These are phyloP conservation scores for Balansia obtecta DNA, from an alignment of 2,329 filamentous ascomycete species.

Conservation along the genomic window DNA sequence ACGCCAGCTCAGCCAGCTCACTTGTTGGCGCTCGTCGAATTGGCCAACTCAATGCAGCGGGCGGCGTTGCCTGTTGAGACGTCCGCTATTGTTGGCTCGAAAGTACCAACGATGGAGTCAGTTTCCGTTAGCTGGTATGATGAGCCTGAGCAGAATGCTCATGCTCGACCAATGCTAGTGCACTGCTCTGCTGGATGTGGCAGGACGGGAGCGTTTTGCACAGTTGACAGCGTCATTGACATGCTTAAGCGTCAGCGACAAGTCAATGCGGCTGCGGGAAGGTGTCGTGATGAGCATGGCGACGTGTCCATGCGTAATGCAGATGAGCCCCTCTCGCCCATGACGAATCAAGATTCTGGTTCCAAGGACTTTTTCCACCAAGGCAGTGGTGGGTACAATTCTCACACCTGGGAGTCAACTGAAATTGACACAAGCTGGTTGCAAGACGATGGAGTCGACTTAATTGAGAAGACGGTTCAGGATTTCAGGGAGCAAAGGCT, in stretches of 20 bases:
- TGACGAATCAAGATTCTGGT: constrained; percentile 12
- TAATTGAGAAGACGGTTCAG: constrained; percentile 78
- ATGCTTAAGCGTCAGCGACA: constrained; percentile 81
- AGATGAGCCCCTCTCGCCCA: constrained; percentile 18
- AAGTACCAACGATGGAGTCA: constrained; percentile 15
- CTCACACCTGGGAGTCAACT: constrained; percentile 3
- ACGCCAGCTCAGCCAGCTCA: constrained; percentile 81
- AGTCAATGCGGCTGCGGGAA: constrained; percentile 15
- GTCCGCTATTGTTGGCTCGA: constrained; percentile 21
- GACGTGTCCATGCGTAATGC: constrained; percentile 32
- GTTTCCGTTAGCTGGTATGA: constrained; percentile 35
- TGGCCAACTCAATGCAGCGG: constrained; percentile 64
- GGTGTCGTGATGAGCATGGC: constrained; percentile 23
- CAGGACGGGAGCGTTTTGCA: constrained; percentile 91
- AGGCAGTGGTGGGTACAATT: constrained; percentile 7
- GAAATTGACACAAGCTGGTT: constrained; percentile 49
- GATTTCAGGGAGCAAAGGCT: constrained; percentile 80
- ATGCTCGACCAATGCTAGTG: constrained; percentile 64
- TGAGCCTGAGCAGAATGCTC: constrained; percentile 43
- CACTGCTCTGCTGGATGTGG: constrained; percentile 96
- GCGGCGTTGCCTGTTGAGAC: constrained; percentile 37
- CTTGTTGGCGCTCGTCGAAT: constrained; percentile 77
- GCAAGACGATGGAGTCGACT: constrained; percentile 56
- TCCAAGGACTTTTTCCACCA: constrained; percentile 9
- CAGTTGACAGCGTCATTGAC: constrained; percentile 88